These are phyloP conservation scores for Mucor lusitanicus DNA, from an alignment of 371 early-diverging fungal genomes.

Conservation along the genomic window DNA sequence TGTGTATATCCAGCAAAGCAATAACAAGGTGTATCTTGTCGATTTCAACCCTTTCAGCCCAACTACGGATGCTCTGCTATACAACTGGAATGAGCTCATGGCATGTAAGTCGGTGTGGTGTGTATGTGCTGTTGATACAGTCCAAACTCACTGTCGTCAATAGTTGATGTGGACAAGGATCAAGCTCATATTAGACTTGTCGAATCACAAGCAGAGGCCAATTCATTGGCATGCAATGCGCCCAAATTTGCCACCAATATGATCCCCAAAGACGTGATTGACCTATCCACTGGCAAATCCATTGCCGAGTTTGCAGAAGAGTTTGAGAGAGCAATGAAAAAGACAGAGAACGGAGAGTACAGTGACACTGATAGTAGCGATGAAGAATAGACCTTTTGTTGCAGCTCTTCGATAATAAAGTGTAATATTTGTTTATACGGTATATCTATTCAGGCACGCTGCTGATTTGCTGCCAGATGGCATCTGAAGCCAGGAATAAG, in stretches of 20 bases:
- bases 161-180: slow-evolving; percentile 24
- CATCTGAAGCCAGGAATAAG: too few species aligned
- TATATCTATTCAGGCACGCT: too few species aligned
- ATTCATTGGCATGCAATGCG: slow-evolving; percentile 39
- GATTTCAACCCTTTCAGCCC: slow-evolving; percentile 88
- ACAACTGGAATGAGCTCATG: slow-evolving; percentile 77
- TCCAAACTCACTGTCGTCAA: background rate
- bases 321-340: slow-evolving; percentile 54
- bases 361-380: slow-evolving; percentile 5
- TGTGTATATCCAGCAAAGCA: slow-evolving; percentile 71
- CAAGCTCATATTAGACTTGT: slow-evolving; percentile 52
- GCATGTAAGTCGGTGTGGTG: slow-evolving; percentile 28
- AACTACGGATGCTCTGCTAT: slow-evolving; percentile 80
- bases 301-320: slow-evolving; percentile 76
- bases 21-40: slow-evolving; percentile 68
- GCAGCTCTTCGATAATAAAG: too few species aligned
- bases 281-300: slow-evolving; percentile 71
- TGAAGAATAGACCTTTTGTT: background rate
- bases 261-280: slow-evolving; percentile 76
- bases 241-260: slow-evolving; percentile 68
- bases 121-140: background rate
- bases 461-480: background rate
- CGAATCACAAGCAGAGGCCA: slow-evolving; percentile 52
- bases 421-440: too few species aligned
- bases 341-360: slow-evolving; percentile 15